Percentiles rank a stretch among this genome's conserved stretches.
These are phyloP conservation scores for Skeletonema costatum DNA, from an alignment of 108 stramenopile genomes.

Conservation along the genomic window DNA sequence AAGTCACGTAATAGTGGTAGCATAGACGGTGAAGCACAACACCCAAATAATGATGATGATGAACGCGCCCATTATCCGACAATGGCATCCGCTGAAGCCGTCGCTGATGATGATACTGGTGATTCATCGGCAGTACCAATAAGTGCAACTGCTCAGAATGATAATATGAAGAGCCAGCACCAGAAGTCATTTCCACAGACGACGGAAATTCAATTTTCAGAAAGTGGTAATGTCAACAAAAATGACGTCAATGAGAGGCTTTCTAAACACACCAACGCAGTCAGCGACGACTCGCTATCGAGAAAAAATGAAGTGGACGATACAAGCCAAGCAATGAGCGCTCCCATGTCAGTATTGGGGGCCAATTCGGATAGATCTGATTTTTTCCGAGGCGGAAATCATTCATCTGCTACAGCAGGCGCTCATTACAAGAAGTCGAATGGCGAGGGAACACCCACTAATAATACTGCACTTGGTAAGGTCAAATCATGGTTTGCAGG, in stretches of 20 bases:
- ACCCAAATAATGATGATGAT: neutral
- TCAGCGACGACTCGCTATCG: neutral
- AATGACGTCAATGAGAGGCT: neutral
- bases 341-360: slow-evolving; percentile 5
- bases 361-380: slow-evolving; percentile 11
- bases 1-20: neutral
- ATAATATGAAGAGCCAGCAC: neutral
- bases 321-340: neutral
- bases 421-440: neutral
- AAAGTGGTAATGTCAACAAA: neutral
- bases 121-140: neutral
- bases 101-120: neutral
- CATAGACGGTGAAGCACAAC: neutral
- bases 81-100: neutral
- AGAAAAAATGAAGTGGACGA: neutral
- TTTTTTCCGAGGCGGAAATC: neutral
- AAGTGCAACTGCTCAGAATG: neutral
- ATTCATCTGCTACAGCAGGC: neutral
- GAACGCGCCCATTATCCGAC: neutral
- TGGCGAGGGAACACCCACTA: neutral
- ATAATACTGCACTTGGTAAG: neutral
- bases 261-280: neutral
- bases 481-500: neutral
- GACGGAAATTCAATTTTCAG: neutral
- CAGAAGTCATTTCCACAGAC: too few species aligned